Percentiles rank a stretch among this genome's conserved stretches.
Conservation (phyloP, 495 filamentous ascomycete species). For the Amniculicola lignicola region DNA sequence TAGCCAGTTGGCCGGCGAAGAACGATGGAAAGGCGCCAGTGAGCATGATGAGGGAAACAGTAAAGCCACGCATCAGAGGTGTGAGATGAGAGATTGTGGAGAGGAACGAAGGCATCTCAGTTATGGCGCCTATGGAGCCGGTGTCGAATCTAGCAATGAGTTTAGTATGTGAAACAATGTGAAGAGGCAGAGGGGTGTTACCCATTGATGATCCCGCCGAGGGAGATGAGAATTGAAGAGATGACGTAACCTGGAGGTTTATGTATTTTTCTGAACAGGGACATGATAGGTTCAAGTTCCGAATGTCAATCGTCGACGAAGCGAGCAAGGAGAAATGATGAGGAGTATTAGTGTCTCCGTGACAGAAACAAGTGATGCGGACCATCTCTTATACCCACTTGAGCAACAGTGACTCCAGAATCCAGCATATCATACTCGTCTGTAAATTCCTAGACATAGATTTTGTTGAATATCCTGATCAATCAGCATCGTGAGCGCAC, state of each 20-base stretch:
- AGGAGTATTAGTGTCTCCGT: too few species aligned
- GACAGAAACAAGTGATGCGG: too few species aligned
- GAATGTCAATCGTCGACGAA: too few species aligned
- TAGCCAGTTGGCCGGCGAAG: conserved; percentile 61
- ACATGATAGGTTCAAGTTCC: too few species aligned
- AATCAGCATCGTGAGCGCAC: too few species aligned
- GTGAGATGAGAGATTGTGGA: conserved; percentile 52
- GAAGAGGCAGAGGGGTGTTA: neutral
- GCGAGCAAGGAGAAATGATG: too few species aligned
- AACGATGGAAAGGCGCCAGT: conserved; percentile 60
- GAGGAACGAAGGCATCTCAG: conserved; percentile 56
- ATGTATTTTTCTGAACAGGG: too few species aligned
- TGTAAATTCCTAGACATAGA: too few species aligned
- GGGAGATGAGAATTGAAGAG: conserved; percentile 24
- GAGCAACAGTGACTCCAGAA: too few species aligned
- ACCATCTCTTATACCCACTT: too few species aligned
- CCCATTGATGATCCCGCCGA: conserved; percentile 35
- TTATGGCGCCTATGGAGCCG: conserved; percentile 61
- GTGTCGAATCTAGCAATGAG: conserved; percentile 52
- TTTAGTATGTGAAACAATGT: neutral
- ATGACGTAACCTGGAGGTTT: conserved; percentile 32
- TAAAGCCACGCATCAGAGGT: conserved; percentile 55
- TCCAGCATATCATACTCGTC: too few species aligned
- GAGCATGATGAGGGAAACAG: conserved; percentile 63
- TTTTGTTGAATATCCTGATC: too few species aligned